Percentiles rank a stretch among this genome's conserved stretches.
Conservation (phyloP, 768 basidiomycete genomes). For the Strobilomyces dryophilus region DNA sequence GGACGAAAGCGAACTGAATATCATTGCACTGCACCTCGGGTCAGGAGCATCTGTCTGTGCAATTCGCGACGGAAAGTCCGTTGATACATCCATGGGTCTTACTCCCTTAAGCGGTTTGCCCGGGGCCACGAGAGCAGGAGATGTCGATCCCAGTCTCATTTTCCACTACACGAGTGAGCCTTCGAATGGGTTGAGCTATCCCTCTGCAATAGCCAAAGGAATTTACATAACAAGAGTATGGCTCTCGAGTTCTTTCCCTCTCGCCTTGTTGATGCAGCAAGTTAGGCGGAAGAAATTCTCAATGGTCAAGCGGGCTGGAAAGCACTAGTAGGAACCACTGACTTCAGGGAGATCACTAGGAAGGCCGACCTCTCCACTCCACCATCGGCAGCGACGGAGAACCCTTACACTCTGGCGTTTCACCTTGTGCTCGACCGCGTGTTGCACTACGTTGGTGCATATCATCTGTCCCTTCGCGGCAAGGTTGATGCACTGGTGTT, state of each 20-base stretch:
- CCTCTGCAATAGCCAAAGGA: conserved; percentile 40
- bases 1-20: conserved; percentile 50
- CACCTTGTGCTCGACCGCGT: conserved; percentile 77
- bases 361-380: conserved; percentile 31
- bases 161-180: conserved; percentile 70
- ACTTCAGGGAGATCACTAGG: conserved; percentile 68
- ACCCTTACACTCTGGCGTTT: conserved; percentile 60
- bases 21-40: conserved; percentile 84
- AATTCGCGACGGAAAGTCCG: conserved; percentile 65
- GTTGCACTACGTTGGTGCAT: conserved; percentile 66
- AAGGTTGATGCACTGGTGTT: conserved; percentile 79
- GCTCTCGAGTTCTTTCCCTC: background rate
- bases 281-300: conserved; percentile 64
- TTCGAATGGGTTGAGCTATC: conserved; percentile 47
- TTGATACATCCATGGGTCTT: conserved; percentile 90
- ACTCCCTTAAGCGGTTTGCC: conserved; percentile 87
- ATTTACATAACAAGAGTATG: conserved; percentile 52
- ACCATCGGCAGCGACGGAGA: conserved; percentile 20
- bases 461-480: conserved; percentile 67
- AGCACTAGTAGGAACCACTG: conserved; percentile 72
- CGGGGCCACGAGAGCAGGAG: conserved; percentile 82
- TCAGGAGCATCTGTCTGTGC: conserved; percentile 86
- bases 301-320: conserved; percentile 78
- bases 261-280: conserved; percentile 1
- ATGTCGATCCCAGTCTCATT: conserved; percentile 80